Evolutionary conservation across 495 filamentous ascomycete species (phyloP), one percentile per base, ranked within the genome.

Genomic region (Jackrogersella minutella): DNA sequence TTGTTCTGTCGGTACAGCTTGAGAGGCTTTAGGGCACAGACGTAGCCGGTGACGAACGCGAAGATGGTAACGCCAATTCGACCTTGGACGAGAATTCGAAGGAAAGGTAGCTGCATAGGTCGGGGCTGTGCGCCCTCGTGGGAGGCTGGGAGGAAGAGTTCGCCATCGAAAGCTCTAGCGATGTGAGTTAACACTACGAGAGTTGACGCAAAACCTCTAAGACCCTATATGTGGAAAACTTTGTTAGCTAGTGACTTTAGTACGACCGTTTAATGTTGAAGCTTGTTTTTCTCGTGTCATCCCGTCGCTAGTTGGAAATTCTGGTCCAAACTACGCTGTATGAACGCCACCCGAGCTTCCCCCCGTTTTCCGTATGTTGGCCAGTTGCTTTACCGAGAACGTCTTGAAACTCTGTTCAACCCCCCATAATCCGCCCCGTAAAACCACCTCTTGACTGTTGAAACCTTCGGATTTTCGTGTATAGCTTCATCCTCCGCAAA

Each of bases 21-120:
- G 37, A 90, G 73, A 1, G 88, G 87, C 71, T 89, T 89, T 37
- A 90, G 72, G 5, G 87, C 85, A 70, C 86, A 88, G 21, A 90
- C 87, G 64, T 88, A 90, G 49, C 87, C 88, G 14, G 88, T 88
- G 37, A 90, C 79, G 60, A 90, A 83, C 49, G 84, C 80, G 78
- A 90, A 90, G 53, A 88, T 86, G 28, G 86, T 83, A 16, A 90
- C 86, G 49, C 88, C 87, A 26, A 88, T 79, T 52, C 85, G 83
- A 41, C 86, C 88, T 73, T 90, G 87, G 73, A 84, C 82, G 40
- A 86, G 80, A 43, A 89, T 82, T 33, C 88, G 86, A 9, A 90
- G 66, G 46, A 87, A 77, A 8, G 87, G 87, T 58, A 80, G 78
- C 70, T 90, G 87, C 14, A 90, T 76, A 9, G 87, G 58, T 28